Evolutionary conservation across 768 basidiomycete genomes (phyloP).

Genomic region (Naganishia friedmannii): DNA sequence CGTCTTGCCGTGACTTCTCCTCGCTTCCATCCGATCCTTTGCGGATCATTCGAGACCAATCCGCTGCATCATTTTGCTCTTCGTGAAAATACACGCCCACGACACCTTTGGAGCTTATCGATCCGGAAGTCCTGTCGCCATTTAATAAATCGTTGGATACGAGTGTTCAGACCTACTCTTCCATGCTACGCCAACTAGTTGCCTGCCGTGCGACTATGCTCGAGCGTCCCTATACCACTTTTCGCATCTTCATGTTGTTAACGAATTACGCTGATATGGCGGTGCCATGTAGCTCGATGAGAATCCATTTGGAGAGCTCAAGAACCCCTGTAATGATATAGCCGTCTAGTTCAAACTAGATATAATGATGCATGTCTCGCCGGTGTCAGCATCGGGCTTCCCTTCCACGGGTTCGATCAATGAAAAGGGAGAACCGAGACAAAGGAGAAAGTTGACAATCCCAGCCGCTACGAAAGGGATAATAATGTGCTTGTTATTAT

Average conservation of each 20-base stretch:
- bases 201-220: neutral
- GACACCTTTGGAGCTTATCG: neutral
- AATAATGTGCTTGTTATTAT: neutral
- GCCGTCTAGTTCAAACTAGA: neutral
- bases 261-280: neutral
- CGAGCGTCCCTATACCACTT: neutral
- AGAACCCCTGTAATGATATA: conserved; percentile 1
- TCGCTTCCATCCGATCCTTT: neutral
- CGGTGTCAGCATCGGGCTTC: too few relatives aligned
- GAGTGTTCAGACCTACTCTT: conserved; percentile 1
- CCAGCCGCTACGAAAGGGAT: too few relatives aligned
- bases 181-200: neutral
- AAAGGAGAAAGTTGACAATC: too few relatives aligned
- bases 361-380: too few relatives aligned
- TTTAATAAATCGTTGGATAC: neutral
- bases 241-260: conserved; percentile 2
- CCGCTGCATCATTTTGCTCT: neutral
- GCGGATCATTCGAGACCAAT: neutral
- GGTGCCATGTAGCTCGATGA: neutral
- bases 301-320: neutral
- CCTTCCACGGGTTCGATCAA: too few relatives aligned
- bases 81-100: conserved; percentile 7
- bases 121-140: neutral
- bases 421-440: too few relatives aligned
- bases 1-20: neutral